Evolutionary conservation across 768 basidiomycete genomes (phyloP), one percentile per base, ranked within the genome.

Genomic region (Serendipita vermifera): DNA sequence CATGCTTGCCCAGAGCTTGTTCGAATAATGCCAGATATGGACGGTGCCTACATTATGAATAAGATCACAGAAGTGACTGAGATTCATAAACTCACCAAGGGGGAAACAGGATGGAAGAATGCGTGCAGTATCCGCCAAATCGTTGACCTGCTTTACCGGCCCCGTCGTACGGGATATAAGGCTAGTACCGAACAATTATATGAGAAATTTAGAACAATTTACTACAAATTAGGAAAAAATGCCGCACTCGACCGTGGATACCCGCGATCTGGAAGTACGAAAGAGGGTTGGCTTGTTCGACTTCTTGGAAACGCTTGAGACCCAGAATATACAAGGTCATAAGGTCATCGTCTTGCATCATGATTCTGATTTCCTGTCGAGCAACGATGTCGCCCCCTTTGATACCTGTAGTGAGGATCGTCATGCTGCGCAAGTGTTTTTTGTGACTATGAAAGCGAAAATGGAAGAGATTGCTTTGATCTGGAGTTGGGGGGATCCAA

Each of bases 111-210:
- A 73, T 68, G 1, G 72, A 73, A 14, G 74, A 75, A 62, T 81
- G 79, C n/a, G 71, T 72, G 62, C 78, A 80, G 60, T 80, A 79
- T 3, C 78, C 78, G n/a, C 68, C 66, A 67, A 68, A 72, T 59
- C 57, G 14, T 62, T 48, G 13, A 62, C 65, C 1, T 71, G 64
- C 29, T 64, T 22, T 9, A 20, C 68, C 70, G 9, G 70, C 65
- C 13, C 69, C 73, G 54, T 75, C 70, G 75, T 76, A 80, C 0
- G 64, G 60, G 6, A 65, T 63, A 57, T 69, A 73, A 0, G 79
- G 79, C 58, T 36, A 33, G 22, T 27, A 24, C 11, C 32, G 15
- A 32, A 46, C 14, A 3, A 20, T 5, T 7, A 55, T 6, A 26
- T 6, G 15, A 14, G 35, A n/a, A 43, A 9, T 43, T 27, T 20